Base-by-base conservation (phyloP, 306 rosid genomes). In the Vicia villosa region DNA sequence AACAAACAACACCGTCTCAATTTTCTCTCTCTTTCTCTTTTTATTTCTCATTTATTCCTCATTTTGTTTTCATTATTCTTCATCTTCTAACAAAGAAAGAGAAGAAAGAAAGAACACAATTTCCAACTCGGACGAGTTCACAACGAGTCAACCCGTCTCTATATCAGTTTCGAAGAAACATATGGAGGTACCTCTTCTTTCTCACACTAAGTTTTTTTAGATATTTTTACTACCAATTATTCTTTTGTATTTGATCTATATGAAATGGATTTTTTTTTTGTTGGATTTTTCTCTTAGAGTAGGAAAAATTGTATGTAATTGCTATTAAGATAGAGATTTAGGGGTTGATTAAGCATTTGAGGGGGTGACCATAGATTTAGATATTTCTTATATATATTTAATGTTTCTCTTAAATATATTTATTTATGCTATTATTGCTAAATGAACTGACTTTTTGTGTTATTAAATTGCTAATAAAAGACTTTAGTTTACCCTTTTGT, bases 1-100 rank as follows among this genome's bases (percentile, higher is more conserved):
- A 77, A 56, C 10, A 55, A 72, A 40, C 26, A 9, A 24, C 82
- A 68, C 88, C 73, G 70, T 67, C 74, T 17, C 62, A 4, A 10
- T 5, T 51, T 20, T 51, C 52, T 36, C 58, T 51, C 32, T 66
- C 51, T 51, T 24, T 37, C 16, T 40, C 41, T 36, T 11, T 63
- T 36, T 54, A 22, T 56, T 16, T 26, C 45, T 4, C 16, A 28
- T 63, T 21, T 40, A 24, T 65, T 57, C 54, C 12, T 32, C 30
- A 47, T 9, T 41, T 11, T 26, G 1, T 63, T 17, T 54, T 21
- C 49, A 3, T 34, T 13, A n/a, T 59, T 57, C 9, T 60, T 34
- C 46, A 21, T 5, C 32, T 54, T 2, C 60, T 11, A 11, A 54
- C 0, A 54, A 13, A 22, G 5, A 12, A 11, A 6, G n/a, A 5